Evolutionary conservation across 495 filamentous ascomycete genomes (phyloP).

Genomic region (Daldinia caldariorum): DNA sequence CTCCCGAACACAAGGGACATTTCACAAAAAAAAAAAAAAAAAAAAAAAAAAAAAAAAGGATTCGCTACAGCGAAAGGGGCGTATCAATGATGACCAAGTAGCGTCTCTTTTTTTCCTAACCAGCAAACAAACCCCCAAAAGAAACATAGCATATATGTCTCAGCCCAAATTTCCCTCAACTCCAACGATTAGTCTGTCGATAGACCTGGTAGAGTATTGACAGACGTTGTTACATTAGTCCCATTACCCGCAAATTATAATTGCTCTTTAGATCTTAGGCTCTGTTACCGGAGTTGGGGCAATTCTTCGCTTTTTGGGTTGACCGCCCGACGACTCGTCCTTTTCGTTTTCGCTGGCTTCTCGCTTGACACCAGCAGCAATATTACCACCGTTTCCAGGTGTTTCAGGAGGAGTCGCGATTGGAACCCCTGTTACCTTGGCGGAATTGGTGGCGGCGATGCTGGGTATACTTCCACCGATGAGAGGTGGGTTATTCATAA

Average conservation of each 20-base stretch:
- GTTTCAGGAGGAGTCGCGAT: constrained; percentile 86
- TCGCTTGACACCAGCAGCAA: constrained; percentile 64
- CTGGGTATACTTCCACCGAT: constrained; percentile 77
- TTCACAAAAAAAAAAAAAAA: neutral
- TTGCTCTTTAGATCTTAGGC: constrained; percentile 6
- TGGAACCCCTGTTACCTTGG: constrained; percentile 62
- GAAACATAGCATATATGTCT: constrained; percentile 11
- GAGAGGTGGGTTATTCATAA: constrained; percentile 80
- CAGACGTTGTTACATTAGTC: constrained; percentile 8
- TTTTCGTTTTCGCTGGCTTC: constrained; percentile 64
- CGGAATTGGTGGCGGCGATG: constrained; percentile 74
- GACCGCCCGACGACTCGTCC: constrained; percentile 54
- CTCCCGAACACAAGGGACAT: neutral
- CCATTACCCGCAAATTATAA: neutral
- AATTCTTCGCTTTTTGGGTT: constrained; percentile 77
- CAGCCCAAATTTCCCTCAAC: constrained; percentile 19
- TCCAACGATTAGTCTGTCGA: constrained; percentile 9
- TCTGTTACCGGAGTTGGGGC: constrained; percentile 73
- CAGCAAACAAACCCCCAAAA: constrained; percentile 10
- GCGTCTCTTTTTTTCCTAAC: constrained; percentile 16
- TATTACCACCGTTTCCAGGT: constrained; percentile 64
- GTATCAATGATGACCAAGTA: neutral
- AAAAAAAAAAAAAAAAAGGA: constrained; percentile 2
- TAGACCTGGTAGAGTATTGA: constrained; percentile 14
- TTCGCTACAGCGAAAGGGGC: neutral